Base-by-base conservation (phyloP, 352 stramenopile species). In the Pythium volutum region DNA sequence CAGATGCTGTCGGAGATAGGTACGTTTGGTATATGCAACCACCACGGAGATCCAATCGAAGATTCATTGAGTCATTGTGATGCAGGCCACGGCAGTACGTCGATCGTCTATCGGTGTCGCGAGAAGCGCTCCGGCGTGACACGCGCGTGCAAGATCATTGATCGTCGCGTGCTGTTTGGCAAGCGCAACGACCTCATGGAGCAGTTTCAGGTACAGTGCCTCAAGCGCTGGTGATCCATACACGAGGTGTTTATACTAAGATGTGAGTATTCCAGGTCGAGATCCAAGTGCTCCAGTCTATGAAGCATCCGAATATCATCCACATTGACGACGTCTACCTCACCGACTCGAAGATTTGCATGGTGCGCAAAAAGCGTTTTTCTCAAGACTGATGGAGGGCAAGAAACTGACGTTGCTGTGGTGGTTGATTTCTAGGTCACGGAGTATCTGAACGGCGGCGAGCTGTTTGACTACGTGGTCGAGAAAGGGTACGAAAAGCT, bases 401-500 rank as follows among this genome's bases (percentile, higher is more conserved):
- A 27, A 48, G 42, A n/a, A n/a, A 25, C 42, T 48, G 42, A 48
- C 20, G n/a, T 36, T 11, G 31, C 31, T 11, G 31, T 36, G 31
- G 31, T 36, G 31, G 16, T 7, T 48, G 14, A 15, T 15, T 22
- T 55, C 27, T 27, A 93, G 83, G 74, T 96, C n/a, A 96, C 89
- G 2, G 89, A 97, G 60, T 88, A 88, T 55, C 89, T 96, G 77
- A 59, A 81, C 26, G 89, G 89, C 8, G 89, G 89, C 10, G 89
- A 97, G 57, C 65, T 97, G 26, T 96, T 97, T 62, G 88, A 97
- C 62, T 95, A 95, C 67, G 80, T 97, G 36, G 85, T 97, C 14
- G 81, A 96, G 52, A 95, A 89, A 76, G 87, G 87, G 79, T 88
- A 55, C 29, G 34, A 0, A n/a, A 20, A 10, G 7, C 3, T 18